Evolutionary conservation across 495 filamentous ascomycete genomes (phyloP), one percentile per base, ranked within the genome.

Genomic region (Hypoxylon fuscum): DNA sequence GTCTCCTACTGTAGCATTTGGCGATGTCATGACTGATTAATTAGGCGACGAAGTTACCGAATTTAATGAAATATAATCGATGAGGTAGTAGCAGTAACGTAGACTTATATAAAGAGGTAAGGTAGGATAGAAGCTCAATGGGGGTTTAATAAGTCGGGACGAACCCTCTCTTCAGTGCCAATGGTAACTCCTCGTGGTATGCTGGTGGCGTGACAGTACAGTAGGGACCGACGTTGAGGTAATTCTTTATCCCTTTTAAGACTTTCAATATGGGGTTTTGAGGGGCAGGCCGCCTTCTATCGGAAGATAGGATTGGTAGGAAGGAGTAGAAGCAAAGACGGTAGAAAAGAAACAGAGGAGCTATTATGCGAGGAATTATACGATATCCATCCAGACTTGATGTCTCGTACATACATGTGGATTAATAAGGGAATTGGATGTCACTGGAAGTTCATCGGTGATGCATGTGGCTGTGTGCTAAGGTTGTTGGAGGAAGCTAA

Each of bases 201-300:
- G 42, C 23, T 14, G 10, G 42, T 60, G 57, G 57, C 48, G 57
- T 60, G 57, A 53, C 12, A 14, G 17, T 25, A 53, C 12, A 14
- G 17, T 25, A 1, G 41, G 11, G 8, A 42, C 5, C 7, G 41
- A 4, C 2, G 3, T 27, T 43, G 41, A 43, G 21, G 41, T 43
- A 43, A 43, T 43, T 43, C 41, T 23, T 43, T 12, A 23, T 25
- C 41, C 41, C 8, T 8, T 27, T 27, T 3, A 8, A 27, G 25
- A 4, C 25, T 4, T 6, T 15, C 35, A 54, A 5, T 27, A 17
- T 31, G 23, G 35, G 43, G 27, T 27, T 41, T 47, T 40, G 32
- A 46, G 37, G 41, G 25, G 25, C 25, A 27, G 25, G 25, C 3
- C 8, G 25, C n/a, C n/a, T n/a, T n/a, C 25, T 27, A 27, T 3